Evolutionary conservation across 148 eudicot species (phyloP).

Genomic region (Vaccinium myrtillus): DNA sequence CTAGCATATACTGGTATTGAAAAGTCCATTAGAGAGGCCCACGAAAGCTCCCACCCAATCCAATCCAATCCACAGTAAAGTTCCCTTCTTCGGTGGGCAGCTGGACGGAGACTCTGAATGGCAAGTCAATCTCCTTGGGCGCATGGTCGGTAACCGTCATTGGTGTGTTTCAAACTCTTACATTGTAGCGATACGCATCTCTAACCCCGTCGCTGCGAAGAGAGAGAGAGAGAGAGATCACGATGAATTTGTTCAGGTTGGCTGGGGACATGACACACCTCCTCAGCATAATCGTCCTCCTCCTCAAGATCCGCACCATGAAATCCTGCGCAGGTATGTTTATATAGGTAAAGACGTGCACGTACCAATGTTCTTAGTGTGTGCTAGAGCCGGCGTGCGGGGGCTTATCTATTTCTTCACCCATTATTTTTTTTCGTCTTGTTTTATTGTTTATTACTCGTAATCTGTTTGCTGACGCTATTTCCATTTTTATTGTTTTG

Average conservation of each 20-base stretch:
- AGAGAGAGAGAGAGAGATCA: not conserved
- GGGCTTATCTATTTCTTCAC: too few species aligned
- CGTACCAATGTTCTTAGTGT: not conserved
- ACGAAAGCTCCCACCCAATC: too few species aligned
- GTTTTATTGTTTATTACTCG: not conserved
- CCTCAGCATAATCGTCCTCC: slow-evolving; percentile 49
- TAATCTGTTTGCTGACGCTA: not conserved
- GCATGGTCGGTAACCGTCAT: not conserved
- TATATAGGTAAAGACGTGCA: too few species aligned
- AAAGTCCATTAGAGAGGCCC: too few species aligned
- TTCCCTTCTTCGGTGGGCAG: too few species aligned
- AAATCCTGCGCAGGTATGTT: slow-evolving; percentile 51
- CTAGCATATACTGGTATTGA: too few species aligned
- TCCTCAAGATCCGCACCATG: slow-evolving; percentile 50
- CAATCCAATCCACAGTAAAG: too few species aligned
- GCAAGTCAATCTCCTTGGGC: too few species aligned
- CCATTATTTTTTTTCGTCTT: not conserved
- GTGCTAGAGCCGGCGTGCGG: too few species aligned
- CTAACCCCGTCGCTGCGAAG: too few species aligned
- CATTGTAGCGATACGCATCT: not conserved
- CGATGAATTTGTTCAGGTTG: slow-evolving; percentile 50
- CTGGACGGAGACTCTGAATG: too few species aligned
- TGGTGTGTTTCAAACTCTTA: not conserved
- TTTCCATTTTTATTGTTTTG: not conserved
- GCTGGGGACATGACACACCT: slow-evolving; percentile 65